Conservation (phyloP, 257 asterid species). For the Plantago ovata region DNA sequence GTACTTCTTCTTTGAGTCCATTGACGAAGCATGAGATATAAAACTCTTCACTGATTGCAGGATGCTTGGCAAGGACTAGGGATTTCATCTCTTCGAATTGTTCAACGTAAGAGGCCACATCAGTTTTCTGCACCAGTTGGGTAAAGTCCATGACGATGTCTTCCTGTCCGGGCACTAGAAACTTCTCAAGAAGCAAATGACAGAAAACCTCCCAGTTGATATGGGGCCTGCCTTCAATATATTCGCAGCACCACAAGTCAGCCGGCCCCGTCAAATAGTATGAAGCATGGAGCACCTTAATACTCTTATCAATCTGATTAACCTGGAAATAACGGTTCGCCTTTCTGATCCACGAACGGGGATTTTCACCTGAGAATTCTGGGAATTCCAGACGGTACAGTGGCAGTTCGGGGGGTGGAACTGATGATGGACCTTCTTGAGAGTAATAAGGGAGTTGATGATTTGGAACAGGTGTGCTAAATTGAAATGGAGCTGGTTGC, state of each 20-base stretch:
- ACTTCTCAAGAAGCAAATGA: neutral
- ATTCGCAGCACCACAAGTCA: neutral
- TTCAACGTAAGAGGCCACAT: no score
- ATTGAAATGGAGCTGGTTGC: no score
- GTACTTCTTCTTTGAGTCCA: neutral
- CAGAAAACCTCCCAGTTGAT: neutral
- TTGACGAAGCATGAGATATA: neutral
- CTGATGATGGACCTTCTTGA: no score
- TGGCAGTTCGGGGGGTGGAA: no score
- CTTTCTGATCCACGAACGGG: neutral
- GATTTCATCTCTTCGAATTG: no score
- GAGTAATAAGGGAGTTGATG: no score
- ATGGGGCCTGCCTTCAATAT: neutral
- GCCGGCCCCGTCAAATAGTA: neutral
- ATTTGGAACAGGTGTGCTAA: no score
- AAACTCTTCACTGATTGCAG: no score
- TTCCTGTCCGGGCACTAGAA: neutral
- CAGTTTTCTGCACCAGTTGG: no score
- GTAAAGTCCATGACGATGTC: neutral
- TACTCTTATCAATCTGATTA: neutral
- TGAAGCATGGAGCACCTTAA: neutral
- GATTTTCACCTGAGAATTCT: no score
- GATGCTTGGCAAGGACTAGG: no score
- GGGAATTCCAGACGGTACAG: no score
- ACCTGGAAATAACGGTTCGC: neutral